Evolutionary conservation across 306 rosid genomes (phyloP).

Genomic region (Dicorynia guianensis): DNA sequence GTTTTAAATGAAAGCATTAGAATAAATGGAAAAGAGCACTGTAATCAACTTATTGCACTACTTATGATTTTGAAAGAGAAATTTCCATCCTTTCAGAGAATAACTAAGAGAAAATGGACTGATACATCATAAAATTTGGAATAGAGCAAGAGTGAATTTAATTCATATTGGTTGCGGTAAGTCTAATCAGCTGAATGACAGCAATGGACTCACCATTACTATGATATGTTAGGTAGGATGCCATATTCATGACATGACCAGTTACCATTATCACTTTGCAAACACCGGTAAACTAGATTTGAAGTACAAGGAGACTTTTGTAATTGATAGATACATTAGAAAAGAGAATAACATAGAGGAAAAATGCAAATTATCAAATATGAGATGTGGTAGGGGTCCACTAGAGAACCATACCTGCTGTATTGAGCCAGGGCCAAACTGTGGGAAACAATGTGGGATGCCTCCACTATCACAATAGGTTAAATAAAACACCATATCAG

Average conservation of each 20-base stretch:
- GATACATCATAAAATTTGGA: background rate
- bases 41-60: slow-evolving; percentile 26
- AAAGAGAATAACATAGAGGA: slow-evolving; percentile 22
- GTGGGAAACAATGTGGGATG: slow-evolving; percentile 96
- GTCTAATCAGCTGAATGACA: background rate
- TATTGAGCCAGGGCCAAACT: slow-evolving; percentile 93
- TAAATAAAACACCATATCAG: slow-evolving; percentile 48
- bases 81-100: background rate
- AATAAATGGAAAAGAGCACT: slow-evolving; percentile 3
- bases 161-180: background rate
- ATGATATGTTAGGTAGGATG: slow-evolving; percentile 12
- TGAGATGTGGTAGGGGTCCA: background rate
- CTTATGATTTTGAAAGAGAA: slow-evolving; percentile 5
- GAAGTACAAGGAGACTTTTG: background rate
- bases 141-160: background rate
- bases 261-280: background rate
- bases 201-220: background rate
- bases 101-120: background rate
- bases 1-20: slow-evolving; percentile 20
- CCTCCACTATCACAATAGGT: slow-evolving; percentile 77
- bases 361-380: slow-evolving; percentile 3
- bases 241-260: slow-evolving; percentile 4
- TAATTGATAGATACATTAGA: background rate
- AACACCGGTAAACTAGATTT: background rate
- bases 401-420: slow-evolving; percentile 72